Conservation (phyloP, 768 basidiomycete genomes). For the Sporobolomyces phaffii region DNA sequence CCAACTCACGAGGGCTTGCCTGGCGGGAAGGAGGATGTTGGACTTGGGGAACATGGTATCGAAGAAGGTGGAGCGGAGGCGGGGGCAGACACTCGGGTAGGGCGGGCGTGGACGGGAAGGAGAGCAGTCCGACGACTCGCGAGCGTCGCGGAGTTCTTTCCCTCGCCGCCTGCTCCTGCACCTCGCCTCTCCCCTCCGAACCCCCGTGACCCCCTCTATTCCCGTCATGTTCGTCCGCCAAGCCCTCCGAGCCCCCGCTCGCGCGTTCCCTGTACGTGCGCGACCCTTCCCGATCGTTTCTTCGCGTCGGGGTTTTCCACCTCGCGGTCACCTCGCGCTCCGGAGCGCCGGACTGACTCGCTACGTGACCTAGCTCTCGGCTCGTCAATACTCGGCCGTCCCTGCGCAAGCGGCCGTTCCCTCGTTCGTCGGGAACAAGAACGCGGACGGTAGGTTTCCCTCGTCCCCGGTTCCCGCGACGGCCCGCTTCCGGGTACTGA, state of each 20-base stretch:
- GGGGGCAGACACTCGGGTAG: background rate
- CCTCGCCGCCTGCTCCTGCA: background rate
- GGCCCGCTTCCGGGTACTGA: too few species aligned
- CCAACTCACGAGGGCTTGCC: slow-evolving; percentile 16
- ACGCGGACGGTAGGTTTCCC: slow-evolving; percentile 18
- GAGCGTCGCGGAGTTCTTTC: too few species aligned
- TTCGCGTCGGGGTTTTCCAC: background rate
- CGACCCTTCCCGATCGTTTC: background rate
- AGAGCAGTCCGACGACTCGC: too few species aligned
- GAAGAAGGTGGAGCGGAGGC: background rate
- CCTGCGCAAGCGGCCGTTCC: slow-evolving; percentile 9
- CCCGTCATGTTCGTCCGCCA: slow-evolving; percentile 19
- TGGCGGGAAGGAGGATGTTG: slow-evolving; percentile 15
- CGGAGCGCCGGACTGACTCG: background rate
- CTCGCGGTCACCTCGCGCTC: background rate
- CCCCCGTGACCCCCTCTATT: too few species aligned
- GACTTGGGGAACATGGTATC: slow-evolving; percentile 23
- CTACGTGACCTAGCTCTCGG: background rate
- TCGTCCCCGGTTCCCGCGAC: background rate
- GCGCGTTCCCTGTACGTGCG: slow-evolving; percentile 19
- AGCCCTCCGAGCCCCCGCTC: slow-evolving; percentile 18
- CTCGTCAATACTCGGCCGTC: slow-evolving; percentile 1
- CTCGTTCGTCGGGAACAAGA: slow-evolving; percentile 11
- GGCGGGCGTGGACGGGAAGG: too few species aligned
- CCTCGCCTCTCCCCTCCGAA: background rate